These are phyloP conservation scores for Solanum raphanifolium DNA, from an alignment of 257 asterid species.

Conservation along the genomic window DNA sequence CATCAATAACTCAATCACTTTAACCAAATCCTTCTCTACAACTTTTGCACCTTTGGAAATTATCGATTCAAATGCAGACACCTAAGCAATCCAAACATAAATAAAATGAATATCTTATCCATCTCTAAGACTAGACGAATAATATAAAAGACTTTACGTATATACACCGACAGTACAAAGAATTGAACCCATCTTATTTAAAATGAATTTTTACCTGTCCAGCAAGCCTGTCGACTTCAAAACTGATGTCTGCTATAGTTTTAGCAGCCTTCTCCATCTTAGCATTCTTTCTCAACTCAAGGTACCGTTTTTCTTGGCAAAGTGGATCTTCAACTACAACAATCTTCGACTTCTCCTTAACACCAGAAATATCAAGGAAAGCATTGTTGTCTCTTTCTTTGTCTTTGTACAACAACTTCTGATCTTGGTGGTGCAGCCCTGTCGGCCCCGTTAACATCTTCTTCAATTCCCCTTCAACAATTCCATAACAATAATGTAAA, in stretches of 20 bases:
- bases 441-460: conserved; percentile 78
- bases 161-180: not conserved
- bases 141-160: no score
- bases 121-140: not conserved
- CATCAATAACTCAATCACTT: conserved; percentile 66
- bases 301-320: conserved; percentile 58
- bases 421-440: conserved; percentile 83
- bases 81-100: conserved; percentile 33
- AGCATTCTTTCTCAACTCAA: conserved; percentile 64
- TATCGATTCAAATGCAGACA: conserved; percentile 54
- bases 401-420: conserved; percentile 69
- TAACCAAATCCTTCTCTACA: conserved; percentile 49
- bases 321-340: conserved; percentile 68
- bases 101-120: not conserved
- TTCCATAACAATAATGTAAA: not conserved
- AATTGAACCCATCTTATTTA: not conserved
- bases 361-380: conserved; percentile 60
- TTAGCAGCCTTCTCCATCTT: conserved; percentile 59
- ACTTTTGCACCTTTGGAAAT: conserved; percentile 61
- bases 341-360: conserved; percentile 77
- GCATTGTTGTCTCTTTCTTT: conserved; percentile 71
- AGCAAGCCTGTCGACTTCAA: conserved; percentile 65
- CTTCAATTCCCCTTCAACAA: conserved; percentile 67
- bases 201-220: conserved; percentile 35
- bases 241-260: conserved; percentile 55